A percentile compares a stretch with the other conserved stretches of the same genome.
These are phyloP conservation scores for Naumovozyma baii DNA, from an alignment of 805 yeast genomes.

Conservation along the genomic window DNA sequence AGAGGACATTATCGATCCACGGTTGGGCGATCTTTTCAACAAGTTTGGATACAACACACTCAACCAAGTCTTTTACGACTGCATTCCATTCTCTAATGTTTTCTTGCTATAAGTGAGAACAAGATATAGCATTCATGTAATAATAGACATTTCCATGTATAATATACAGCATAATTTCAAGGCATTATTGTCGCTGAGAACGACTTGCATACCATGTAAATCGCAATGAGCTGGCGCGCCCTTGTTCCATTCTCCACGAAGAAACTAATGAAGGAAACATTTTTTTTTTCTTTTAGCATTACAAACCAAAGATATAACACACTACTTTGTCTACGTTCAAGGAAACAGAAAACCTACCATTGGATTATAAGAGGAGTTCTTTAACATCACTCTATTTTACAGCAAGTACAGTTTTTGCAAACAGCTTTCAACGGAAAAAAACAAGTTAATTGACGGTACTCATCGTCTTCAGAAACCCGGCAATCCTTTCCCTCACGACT, in stretches of 20 bases:
- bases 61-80: constrained; percentile 19
- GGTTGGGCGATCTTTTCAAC: constrained; percentile 1
- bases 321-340: no score
- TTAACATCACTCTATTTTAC: no score
- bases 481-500: no score
- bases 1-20: constrained; percentile 1
- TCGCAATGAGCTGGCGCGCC: not conserved
- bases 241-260: not conserved
- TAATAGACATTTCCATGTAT: no score
- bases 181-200: not conserved
- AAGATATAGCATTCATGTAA: no score
- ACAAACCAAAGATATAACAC: not conserved
- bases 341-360: no score
- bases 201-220: not conserved
- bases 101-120: constrained; percentile 1
- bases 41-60: constrained; percentile 15
- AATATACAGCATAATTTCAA: not conserved
- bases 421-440: no score
- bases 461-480: no score
- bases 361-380: no score
- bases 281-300: no score
- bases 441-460: no score
- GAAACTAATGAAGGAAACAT: not conserved
- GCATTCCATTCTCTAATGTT: constrained; percentile 22
- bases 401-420: no score